Conservation (phyloP, 1,139 yeast species). For the Trichomonascaceae sp. region DNA sequence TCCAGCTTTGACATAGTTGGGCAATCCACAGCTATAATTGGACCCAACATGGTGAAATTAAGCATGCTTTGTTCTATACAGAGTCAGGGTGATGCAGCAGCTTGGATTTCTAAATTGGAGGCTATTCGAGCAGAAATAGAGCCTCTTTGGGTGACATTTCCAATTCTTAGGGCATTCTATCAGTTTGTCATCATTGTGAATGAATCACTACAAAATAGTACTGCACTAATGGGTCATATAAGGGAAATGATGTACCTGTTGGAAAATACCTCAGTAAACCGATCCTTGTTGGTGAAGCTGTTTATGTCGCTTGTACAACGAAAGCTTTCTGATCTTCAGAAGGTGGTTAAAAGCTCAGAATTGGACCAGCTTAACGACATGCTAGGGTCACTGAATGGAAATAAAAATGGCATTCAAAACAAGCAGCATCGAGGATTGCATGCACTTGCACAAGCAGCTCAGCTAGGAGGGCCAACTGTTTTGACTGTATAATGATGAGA, state of each 20-base stretch:
- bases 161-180: slow-evolving; percentile 27
- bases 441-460: not conserved
- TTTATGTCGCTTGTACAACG: slow-evolving; percentile 21
- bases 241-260: slow-evolving; percentile 19
- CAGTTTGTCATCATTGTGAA: slow-evolving; percentile 20
- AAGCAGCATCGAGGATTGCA: not conserved
- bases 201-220: slow-evolving; percentile 4
- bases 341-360: slow-evolving; percentile 1
- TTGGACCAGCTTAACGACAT: not conserved
- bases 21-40: slow-evolving; percentile 12
- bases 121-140: slow-evolving; percentile 13
- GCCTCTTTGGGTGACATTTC: slow-evolving; percentile 28
- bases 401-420: not conserved
- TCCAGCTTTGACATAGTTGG: slow-evolving; percentile 16
- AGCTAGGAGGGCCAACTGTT: not conserved
- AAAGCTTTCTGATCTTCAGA: slow-evolving; percentile 11
- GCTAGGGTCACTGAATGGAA: not conserved
- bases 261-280: slow-evolving; percentile 26
- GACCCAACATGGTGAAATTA: slow-evolving; percentile 24
- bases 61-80: slow-evolving; percentile 19
- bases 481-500: not conserved
- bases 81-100: not conserved
- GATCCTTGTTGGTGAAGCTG: slow-evolving; percentile 25
- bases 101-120: not conserved
- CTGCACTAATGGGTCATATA: slow-evolving; percentile 13